phyloP scores from a whole-genome alignment of 352 stramenopile species.

The Globisporangium paroecandrum region DNA sequence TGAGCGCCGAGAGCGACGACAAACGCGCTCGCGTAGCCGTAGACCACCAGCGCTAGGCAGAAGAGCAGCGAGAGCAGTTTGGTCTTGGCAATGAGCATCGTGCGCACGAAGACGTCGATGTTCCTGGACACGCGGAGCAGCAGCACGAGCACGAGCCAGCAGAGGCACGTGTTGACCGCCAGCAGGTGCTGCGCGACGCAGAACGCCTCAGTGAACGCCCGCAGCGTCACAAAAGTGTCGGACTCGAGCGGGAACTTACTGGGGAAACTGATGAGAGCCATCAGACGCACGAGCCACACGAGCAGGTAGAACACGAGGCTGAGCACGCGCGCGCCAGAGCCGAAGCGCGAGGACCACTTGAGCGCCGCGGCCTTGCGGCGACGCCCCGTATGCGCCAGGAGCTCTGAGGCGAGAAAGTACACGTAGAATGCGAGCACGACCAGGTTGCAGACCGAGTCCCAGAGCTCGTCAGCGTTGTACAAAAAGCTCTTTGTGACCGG shows the following conservation, averaged over 20 bases:
- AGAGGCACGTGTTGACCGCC: constrained; percentile 36
- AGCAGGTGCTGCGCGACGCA: constrained; percentile 35
- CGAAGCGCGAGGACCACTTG: constrained; percentile 29
- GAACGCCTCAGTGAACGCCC: constrained; percentile 36
- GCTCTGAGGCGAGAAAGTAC: constrained; percentile 45
- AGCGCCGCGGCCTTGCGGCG: constrained; percentile 18
- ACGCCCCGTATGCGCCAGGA: constrained; percentile 27
- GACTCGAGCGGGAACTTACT: constrained; percentile 26
- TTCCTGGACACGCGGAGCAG: constrained; percentile 35
- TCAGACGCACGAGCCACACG: constrained; percentile 42
- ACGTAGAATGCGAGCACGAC: constrained; percentile 38
- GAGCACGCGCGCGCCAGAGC: constrained; percentile 25
- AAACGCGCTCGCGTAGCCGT: constrained; percentile 47
- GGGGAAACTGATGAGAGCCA: constrained; percentile 39
- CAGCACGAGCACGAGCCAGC: constrained; percentile 40
- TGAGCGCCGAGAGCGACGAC: constrained; percentile 34
- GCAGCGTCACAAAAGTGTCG: constrained; percentile 31
- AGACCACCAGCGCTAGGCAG: constrained; percentile 30
- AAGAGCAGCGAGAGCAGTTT: constrained; percentile 35
- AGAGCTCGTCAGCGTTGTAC: constrained; percentile 25
- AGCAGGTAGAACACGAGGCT: constrained; percentile 35
- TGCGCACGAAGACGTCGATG: constrained; percentile 41
- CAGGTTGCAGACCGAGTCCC: constrained; percentile 27
- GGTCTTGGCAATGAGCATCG: constrained; percentile 24
- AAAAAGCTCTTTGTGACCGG: constrained; percentile 45